A percentile compares a stretch with the other conserved stretches of the same genome.
Conservation (phyloP, 441 rosid genomes). For the Eruca vesicaria region DNA sequence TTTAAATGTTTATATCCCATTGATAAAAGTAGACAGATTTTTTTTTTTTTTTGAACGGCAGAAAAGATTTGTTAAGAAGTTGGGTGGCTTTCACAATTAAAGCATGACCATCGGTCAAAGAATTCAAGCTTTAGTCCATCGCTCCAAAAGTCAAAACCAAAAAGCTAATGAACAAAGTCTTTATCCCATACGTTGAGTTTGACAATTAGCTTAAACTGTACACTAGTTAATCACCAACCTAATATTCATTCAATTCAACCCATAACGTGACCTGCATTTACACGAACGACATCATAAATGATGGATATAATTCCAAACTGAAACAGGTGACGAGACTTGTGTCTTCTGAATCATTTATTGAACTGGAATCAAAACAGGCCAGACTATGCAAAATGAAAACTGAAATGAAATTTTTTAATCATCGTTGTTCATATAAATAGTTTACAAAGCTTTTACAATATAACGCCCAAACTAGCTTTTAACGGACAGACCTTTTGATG, state of each 20-base stretch:
- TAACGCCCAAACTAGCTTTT: not conserved
- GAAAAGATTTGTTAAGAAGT: conserved; percentile 4
- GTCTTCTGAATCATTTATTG: not conserved
- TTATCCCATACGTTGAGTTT: conserved; percentile 3
- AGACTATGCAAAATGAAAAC: not conserved
- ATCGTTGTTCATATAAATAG: not conserved
- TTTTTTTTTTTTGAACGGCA: no score
- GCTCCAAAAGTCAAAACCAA: conserved; percentile 18
- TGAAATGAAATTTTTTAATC: not conserved
- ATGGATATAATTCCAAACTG: not conserved
- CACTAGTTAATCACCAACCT: not conserved
- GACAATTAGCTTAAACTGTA: conserved; percentile 21
- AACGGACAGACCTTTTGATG: no score
- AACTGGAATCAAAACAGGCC: not conserved
- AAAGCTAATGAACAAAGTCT: conserved; percentile 6
- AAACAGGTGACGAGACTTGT: not conserved
- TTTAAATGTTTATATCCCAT: no score
- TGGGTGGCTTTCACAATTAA: conserved; percentile 24
- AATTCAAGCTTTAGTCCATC: conserved; percentile 6
- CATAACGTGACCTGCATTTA: not conserved
- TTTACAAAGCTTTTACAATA: not conserved
- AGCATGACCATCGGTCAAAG: conserved; percentile 8
- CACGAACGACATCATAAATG: not conserved
- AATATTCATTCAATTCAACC: conserved; percentile 10
- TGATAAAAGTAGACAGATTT: no score